Conservation (phyloP, 257 asterid genomes). For the Gardenia jasminoides region DNA sequence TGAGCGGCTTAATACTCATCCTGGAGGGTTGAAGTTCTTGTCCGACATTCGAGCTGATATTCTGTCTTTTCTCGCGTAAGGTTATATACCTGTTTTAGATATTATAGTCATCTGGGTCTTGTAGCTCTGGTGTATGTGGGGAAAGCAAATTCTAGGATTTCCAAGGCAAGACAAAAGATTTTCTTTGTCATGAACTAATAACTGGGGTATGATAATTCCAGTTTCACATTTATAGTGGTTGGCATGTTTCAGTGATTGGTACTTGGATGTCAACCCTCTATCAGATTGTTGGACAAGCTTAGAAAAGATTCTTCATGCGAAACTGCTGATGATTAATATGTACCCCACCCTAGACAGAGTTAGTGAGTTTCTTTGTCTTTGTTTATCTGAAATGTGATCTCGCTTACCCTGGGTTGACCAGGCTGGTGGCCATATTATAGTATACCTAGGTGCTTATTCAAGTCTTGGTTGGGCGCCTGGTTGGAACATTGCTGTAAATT, state of each 20-base stretch:
- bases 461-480: background rate
- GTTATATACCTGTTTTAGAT: conserved; percentile 31
- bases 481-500: background rate
- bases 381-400: background rate
- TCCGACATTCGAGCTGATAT: conserved; percentile 77
- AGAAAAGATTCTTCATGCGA: background rate
- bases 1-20: conserved; percentile 86
- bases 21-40: conserved; percentile 90
- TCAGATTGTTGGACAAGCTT: background rate
- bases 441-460: background rate
- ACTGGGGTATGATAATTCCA: background rate
- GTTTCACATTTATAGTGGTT: background rate
- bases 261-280: background rate
- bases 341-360: too few relatives aligned
- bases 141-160: background rate
- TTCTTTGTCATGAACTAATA: background rate
- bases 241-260: background rate
- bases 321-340: too few relatives aligned
- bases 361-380: too few relatives aligned
- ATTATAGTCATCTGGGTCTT: background rate
- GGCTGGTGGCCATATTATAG: background rate
- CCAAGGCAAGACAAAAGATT: background rate
- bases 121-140: background rate
- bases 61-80: conserved; percentile 78
- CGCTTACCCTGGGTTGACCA: background rate